phyloP scores from a whole-genome alignment of 495 filamentous ascomycete species.

The Talaromyces borbonicus region DNA sequence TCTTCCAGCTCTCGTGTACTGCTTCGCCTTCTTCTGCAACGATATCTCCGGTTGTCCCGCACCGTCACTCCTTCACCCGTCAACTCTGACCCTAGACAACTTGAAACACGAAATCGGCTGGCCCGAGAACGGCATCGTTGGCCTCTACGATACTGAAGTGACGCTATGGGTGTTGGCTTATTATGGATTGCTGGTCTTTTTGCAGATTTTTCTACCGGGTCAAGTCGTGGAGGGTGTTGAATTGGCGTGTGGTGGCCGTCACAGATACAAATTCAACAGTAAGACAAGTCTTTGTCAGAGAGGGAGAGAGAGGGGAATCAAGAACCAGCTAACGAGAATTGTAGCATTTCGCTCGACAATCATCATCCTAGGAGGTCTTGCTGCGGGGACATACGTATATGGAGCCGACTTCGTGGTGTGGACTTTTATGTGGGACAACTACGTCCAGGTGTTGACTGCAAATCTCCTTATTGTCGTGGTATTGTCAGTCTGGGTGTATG shows the following conservation, averaged over 20 bases:
- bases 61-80: slow-evolving; percentile 71
- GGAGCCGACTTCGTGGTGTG: slow-evolving; percentile 79
- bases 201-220: slow-evolving; percentile 73
- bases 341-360: slow-evolving; percentile 70
- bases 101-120: slow-evolving; percentile 73
- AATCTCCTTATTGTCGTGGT: slow-evolving; percentile 64
- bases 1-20: slow-evolving; percentile 65
- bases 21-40: slow-evolving; percentile 78
- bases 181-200: slow-evolving; percentile 63
- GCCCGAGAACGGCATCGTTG: slow-evolving; percentile 57
- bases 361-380: slow-evolving; percentile 54
- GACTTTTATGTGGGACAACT: slow-evolving; percentile 90
- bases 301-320: background rate
- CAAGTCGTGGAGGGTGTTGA: slow-evolving; percentile 58
- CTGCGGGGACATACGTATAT: slow-evolving; percentile 62
- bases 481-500: slow-evolving; percentile 67
- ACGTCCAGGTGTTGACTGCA: slow-evolving; percentile 70
- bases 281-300: slow-evolving; percentile 10
- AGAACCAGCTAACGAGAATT: slow-evolving; percentile 8
- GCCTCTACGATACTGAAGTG: slow-evolving; percentile 49
- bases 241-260: slow-evolving; percentile 57
- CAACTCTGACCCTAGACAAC: slow-evolving; percentile 54
- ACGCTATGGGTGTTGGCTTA: slow-evolving; percentile 62
- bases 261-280: slow-evolving; percentile 91
- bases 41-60: slow-evolving; percentile 86